phyloP scores from a whole-genome alignment of 2,329 filamentous ascomycete species.

The Sclerotinia glacialis region DNA sequence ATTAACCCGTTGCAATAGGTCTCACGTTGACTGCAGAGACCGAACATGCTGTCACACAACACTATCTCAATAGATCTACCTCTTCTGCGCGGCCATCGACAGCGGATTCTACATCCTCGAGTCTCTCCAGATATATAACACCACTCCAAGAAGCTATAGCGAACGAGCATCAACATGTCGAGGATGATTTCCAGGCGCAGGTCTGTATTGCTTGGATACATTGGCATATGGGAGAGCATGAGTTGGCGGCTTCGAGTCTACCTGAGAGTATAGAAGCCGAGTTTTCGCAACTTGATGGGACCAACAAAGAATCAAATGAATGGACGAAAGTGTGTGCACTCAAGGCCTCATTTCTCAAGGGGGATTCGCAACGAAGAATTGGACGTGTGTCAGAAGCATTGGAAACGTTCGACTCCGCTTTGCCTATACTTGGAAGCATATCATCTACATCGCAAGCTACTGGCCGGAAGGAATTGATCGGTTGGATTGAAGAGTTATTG shows the following conservation, averaged over 20 bases:
- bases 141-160: conserved; percentile 56
- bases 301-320: conserved; percentile 54
- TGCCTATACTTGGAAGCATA: conserved; percentile 59
- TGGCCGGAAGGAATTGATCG: conserved; percentile 63
- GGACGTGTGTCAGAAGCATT: conserved; percentile 58
- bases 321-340: conserved; percentile 83
- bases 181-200: conserved; percentile 72
- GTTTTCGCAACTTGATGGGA: conserved; percentile 51
- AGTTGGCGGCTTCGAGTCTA: conserved; percentile 57
- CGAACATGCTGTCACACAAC: conserved; percentile 62
- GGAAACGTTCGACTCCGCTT: conserved; percentile 61
- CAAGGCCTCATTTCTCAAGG: conserved; percentile 75
- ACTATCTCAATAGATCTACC: conserved; percentile 39
- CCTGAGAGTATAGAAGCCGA: conserved; percentile 61
- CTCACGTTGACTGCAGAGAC: conserved; percentile 67
- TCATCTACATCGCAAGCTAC: conserved; percentile 47
- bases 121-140: conserved; percentile 34
- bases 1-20: conserved; percentile 48
- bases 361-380: conserved; percentile 56
- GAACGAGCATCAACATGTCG: conserved; percentile 50
- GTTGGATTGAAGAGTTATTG: conserved; percentile 76
- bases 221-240: conserved; percentile 71
- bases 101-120: conserved; percentile 30
- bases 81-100: conserved; percentile 30
- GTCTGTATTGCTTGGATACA: conserved; percentile 84